Evolutionary conservation across 345 rosid genomes (phyloP).

Genomic region (Moricandia moricandioides): DNA sequence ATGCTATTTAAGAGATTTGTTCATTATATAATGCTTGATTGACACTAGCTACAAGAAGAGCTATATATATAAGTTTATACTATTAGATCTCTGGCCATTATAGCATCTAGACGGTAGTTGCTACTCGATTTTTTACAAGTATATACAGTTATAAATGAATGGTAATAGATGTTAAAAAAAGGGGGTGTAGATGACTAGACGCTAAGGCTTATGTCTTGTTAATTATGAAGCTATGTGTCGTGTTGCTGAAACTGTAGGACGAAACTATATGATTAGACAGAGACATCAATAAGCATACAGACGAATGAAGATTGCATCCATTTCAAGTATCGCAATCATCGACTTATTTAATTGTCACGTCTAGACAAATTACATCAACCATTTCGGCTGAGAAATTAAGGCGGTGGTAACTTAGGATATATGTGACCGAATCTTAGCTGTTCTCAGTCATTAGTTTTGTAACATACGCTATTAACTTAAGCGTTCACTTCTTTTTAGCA

Average conservation of each 20-base stretch:
- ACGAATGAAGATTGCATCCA: slow-evolving; percentile 30
- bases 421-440: no score
- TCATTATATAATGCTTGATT: background rate
- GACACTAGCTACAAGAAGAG: background rate
- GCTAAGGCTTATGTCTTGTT: slow-evolving; percentile 1
- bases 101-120: background rate
- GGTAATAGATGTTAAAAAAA: background rate
- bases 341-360: slow-evolving; percentile 7
- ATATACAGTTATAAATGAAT: background rate
- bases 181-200: background rate
- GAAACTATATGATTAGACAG: background rate
- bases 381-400: background rate
- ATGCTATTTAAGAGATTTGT: no score
- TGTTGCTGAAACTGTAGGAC: slow-evolving; percentile 1
- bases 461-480: no score
- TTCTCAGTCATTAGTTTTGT: no score
- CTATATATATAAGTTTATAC: background rate
- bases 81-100: background rate
- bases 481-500: no score
- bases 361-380: background rate
- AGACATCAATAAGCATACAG: slow-evolving; percentile 25
- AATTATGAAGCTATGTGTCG: slow-evolving; percentile 22
- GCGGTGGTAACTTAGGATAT: background rate
- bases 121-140: background rate
- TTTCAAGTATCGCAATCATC: slow-evolving; percentile 26